Base-by-base conservation (phyloP, 1,139 yeast species). In the Yamadazyma spencermartinsiae region DNA sequence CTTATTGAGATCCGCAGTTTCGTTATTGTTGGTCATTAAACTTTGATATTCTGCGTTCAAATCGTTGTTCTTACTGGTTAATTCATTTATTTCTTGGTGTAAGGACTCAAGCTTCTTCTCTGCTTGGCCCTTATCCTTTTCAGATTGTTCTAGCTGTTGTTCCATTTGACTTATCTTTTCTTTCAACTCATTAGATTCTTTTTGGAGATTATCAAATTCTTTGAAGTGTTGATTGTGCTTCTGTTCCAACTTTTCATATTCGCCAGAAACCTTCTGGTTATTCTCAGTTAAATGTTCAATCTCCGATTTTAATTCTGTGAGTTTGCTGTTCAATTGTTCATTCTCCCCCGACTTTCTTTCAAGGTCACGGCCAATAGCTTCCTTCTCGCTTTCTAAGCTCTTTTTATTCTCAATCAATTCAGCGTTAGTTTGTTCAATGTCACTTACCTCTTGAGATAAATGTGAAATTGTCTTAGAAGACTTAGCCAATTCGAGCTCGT, bases 401-500 rank as follows among this genome's bases (percentile, higher is more conserved):
- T n/a, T 6, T 9, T 19, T 30, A 4, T 15, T 8, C 19, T 19
- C 16, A 3, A 7, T 6, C 3, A 30, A 13, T 12, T 12, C 24
- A 3, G n/a, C 16, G 7, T 30, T 18, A 4, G 16, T 14, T 4
- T 19, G 11, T 24, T 30, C 19, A 14, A n/a, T 5, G 4, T 18
- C 33, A 14, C 9, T 8, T 4, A 32, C 8, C 12, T 32, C 34
- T 11, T 32, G 27, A 10, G 4, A 16, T 3, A 16, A 14, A 3
- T 17, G 4, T 23, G 21, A 21, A 15, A 16, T 16, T 3, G 31
- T 15, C n/a, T 28, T 28, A 3, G 31, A 15, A 28, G 31, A 28
- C n/a, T 28, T 28, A 9, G 31, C 31, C 25, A 63, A 48, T 37
- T 65, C 70, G 15, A 62, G 46, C 27, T 62, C 65, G 39, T 56